Evolutionary conservation across 2,329 filamentous ascomycete species (phyloP).

Genomic region (Neofusicoccum ribis): DNA sequence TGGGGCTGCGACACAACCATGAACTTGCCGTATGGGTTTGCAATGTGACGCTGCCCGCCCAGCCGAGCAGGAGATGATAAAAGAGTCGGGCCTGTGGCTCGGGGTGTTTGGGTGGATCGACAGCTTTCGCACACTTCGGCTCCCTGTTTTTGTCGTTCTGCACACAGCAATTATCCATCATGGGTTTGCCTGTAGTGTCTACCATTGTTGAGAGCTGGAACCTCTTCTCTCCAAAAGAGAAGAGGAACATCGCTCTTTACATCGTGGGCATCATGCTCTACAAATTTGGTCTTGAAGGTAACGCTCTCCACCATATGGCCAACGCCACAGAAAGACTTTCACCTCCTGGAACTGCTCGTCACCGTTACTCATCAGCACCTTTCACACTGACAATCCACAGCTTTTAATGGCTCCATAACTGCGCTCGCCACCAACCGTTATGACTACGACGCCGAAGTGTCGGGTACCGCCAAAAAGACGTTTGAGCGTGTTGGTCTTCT

Average conservation of each 20-base stretch:
- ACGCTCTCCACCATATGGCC: neutral
- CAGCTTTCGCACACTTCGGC: neutral
- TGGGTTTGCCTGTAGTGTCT: conserved; percentile 21
- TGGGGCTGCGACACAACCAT: neutral
- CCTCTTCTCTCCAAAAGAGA: conserved; percentile 43
- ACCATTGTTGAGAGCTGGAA: conserved; percentile 31
- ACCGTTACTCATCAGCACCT: neutral
- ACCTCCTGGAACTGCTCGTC: neutral
- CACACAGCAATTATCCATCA: conserved; percentile 19
- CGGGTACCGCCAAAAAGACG: conserved; percentile 38
- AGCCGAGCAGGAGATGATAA: neutral
- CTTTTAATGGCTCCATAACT: conserved; percentile 53
- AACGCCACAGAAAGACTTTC: neutral
- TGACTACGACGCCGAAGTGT: conserved; percentile 44
- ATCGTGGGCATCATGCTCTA: conserved; percentile 54
- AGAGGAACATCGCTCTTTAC: conserved; percentile 49
- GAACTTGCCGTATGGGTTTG: neutral
- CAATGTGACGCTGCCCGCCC: neutral
- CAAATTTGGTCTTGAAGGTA: conserved; percentile 50
- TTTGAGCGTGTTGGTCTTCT: conserved; percentile 51
- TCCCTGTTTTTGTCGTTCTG: neutral
- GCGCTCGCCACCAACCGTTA: conserved; percentile 53
- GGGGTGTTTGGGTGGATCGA: neutral
- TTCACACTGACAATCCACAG: conserved; percentile 45
- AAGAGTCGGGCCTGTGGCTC: neutral